Percentiles rank a stretch among this genome's conserved stretches.
phyloP scores from a whole-genome alignment of 768 basidiomycete species.

The Phanerochaete sordida region DNA sequence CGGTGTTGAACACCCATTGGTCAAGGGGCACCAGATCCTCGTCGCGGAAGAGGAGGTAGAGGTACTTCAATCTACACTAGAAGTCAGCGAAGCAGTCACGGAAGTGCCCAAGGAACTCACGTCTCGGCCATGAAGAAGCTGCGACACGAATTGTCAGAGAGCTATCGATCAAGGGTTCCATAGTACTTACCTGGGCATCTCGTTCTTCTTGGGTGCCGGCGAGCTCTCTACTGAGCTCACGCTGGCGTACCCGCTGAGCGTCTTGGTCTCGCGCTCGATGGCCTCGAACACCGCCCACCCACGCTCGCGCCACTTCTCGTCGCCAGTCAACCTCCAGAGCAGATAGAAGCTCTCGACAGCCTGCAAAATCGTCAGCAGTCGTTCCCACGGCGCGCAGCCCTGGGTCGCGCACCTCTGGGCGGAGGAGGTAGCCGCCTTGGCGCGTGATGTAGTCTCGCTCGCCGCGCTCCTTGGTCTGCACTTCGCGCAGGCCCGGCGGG shows the following conservation, averaged over 20 bases:
- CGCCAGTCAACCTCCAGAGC: constrained; percentile 68
- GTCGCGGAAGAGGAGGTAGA: constrained; percentile 63
- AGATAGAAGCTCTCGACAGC: constrained; percentile 72
- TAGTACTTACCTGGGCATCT: constrained; percentile 64
- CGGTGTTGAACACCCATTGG: constrained; percentile 44
- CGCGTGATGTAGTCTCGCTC: constrained; percentile 49
- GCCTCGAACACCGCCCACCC: constrained; percentile 74
- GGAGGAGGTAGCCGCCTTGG: constrained; percentile 49
- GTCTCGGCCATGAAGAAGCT: constrained; percentile 55
- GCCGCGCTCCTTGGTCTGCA: not conserved
- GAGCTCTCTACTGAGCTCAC: constrained; percentile 45
- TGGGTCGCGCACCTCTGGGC: constrained; percentile 58
- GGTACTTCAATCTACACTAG: constrained; percentile 56
- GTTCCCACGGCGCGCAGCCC: not conserved
- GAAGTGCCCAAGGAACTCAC: constrained; percentile 16
- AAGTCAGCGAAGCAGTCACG: not conserved
- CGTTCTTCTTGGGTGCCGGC: constrained; percentile 41
- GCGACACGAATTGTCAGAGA: constrained; percentile 9
- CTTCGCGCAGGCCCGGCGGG: constrained; percentile 52
- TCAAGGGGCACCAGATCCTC: constrained; percentile 52
- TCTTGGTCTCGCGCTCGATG: constrained; percentile 58
- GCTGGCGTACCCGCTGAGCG: constrained; percentile 57
- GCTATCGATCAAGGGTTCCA: not conserved
- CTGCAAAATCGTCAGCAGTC: constrained; percentile 56
- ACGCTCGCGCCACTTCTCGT: constrained; percentile 64